Conservation (phyloP, 2,329 filamentous ascomycete genomes). For the Hypomyces rosellus region DNA sequence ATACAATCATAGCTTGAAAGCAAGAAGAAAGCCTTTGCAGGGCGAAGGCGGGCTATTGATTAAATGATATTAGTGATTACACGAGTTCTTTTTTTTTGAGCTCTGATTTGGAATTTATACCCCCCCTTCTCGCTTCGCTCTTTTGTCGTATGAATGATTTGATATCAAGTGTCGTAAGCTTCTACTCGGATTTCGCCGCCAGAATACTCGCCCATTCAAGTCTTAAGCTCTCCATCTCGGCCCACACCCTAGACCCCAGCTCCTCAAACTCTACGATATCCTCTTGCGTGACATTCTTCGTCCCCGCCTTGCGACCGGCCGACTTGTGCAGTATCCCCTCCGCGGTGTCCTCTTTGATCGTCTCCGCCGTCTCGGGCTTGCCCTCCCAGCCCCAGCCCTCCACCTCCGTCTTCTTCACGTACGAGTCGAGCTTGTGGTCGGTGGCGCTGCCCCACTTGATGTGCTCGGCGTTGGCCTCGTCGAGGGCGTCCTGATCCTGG, state of each 20-base stretch:
- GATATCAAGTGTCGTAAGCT: not conserved
- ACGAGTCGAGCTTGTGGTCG: conserved; percentile 49
- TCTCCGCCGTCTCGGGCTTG: conserved; percentile 40
- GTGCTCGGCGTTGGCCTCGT: conserved; percentile 47
- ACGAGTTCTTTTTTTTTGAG: not conserved
- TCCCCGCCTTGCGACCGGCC: conserved; percentile 53
- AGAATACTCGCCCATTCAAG: conserved; percentile 53
- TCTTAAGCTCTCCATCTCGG: conserved; percentile 65
- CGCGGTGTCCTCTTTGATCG: conserved; percentile 36
- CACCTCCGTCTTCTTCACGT: conserved; percentile 72
- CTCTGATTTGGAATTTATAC: not conserved
- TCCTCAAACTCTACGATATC: conserved; percentile 55
- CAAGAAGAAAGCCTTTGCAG: no score
- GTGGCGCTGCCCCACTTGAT: conserved; percentile 81
- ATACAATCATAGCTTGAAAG: no score
- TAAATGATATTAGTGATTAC: not conserved
- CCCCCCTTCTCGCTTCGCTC: not conserved
- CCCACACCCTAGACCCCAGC: conserved; percentile 57
- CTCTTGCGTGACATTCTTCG: conserved; percentile 54
- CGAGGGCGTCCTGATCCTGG: conserved; percentile 55
- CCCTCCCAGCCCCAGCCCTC: conserved; percentile 78
- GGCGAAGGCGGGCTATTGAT: no score
- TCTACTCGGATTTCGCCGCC: conserved; percentile 6
- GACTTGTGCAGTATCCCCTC: conserved; percentile 44
- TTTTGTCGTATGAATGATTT: not conserved